Evolutionary conservation across 495 filamentous ascomycete species (phyloP).

Genomic region (Elaphomyces granulatus): DNA sequence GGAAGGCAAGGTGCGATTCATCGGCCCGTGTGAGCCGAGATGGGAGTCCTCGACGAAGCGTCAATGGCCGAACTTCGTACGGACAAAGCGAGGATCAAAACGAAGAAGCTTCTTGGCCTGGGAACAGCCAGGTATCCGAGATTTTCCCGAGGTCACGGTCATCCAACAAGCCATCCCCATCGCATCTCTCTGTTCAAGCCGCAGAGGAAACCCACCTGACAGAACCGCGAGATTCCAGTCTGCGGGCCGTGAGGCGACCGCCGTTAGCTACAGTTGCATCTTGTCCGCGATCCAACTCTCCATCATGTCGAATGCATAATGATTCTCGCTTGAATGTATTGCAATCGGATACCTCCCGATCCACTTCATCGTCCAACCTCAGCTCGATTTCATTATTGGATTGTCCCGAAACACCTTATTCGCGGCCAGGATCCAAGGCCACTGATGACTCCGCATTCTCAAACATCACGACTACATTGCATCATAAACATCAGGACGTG

Average conservation of each 20-base stretch:
- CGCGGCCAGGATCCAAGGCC: conserved; percentile 29
- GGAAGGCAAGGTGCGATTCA: conserved; percentile 45
- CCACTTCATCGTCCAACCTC: conserved; percentile 20
- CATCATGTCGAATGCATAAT: background rate
- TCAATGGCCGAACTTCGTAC: background rate
- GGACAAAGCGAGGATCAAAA: background rate
- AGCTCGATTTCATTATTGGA: conserved; percentile 21
- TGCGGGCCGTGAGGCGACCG: background rate
- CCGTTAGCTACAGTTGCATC: conserved; percentile 1
- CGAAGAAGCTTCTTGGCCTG: background rate
- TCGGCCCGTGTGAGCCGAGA: conserved; percentile 1
- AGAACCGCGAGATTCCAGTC: background rate
- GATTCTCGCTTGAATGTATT: conserved; percentile 15
- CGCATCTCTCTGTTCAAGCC: background rate
- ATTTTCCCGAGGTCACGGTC: background rate
- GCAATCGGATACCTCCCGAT: conserved; percentile 17
- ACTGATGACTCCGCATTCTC: conserved; percentile 19
- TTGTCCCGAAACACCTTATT: conserved; percentile 27
- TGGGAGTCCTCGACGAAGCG: conserved; percentile 1
- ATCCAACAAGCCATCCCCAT: background rate
- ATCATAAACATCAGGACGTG: conserved; percentile 23
- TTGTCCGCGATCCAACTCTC: conserved; percentile 12
- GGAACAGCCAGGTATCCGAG: background rate
- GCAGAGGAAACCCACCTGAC: background rate
- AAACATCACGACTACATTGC: conserved; percentile 22